phyloP scores from a whole-genome alignment of 345 rosid genomes.

The Ceriops decandra region DNA sequence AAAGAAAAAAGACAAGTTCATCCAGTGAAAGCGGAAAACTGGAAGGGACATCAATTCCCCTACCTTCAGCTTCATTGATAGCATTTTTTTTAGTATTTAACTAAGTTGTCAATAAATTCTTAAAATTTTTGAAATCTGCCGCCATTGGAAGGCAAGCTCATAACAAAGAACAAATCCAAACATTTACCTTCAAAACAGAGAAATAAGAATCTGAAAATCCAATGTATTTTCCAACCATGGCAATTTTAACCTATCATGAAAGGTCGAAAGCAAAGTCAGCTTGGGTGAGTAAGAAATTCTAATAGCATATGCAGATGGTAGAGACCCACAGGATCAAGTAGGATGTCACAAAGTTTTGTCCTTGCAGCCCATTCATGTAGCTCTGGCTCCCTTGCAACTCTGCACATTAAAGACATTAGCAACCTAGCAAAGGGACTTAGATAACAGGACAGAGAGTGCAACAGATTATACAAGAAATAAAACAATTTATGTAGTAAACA shows the following conservation, averaged over 20 bases:
- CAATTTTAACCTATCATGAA: conserved; percentile 75
- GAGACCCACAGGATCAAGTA: conserved; percentile 65
- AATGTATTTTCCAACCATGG: conserved; percentile 94
- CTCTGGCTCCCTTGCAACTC: conserved; percentile 59
- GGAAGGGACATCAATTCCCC: too few species aligned
- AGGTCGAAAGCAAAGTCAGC: not conserved
- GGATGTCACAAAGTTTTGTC: conserved; percentile 57
- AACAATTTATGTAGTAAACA: conserved; percentile 4
- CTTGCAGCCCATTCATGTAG: conserved; percentile 67
- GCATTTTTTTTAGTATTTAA: too few species aligned
- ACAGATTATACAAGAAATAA: conserved; percentile 1
- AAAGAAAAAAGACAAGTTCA: too few species aligned
- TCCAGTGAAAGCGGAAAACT: too few species aligned
- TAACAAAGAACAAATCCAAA: too few species aligned
- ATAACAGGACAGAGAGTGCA: not conserved
- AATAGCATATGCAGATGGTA: not conserved
- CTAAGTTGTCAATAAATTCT: not conserved
- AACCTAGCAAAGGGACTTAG: not conserved
- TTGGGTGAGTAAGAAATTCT: conserved; percentile 4
- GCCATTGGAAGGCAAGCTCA: too few species aligned
- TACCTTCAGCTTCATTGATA: too few species aligned
- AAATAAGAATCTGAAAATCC: conserved; percentile 89
- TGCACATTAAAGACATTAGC: conserved; percentile 29
- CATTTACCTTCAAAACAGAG: conserved; percentile 64
- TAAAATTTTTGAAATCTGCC: too few species aligned